These are phyloP conservation scores for Allium cepa DNA, from an alignment of 106 monocot species.

Conservation along the genomic window DNA sequence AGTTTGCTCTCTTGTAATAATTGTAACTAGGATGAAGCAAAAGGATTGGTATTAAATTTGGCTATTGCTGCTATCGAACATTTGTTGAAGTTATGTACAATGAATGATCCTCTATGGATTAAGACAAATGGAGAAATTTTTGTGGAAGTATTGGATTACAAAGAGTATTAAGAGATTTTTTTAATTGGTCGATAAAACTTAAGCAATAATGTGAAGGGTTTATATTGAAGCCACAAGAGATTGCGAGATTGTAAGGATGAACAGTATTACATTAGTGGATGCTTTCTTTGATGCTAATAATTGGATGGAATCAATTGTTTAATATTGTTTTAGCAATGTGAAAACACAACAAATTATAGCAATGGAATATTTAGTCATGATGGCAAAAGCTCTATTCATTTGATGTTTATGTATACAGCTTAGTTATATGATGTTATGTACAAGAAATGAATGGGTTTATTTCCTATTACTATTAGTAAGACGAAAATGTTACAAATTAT, in stretches of 20 bases:
- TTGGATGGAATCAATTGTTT: too few species aligned
- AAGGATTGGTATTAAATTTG: conserved; percentile 47
- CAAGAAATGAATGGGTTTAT: conserved; percentile 92
- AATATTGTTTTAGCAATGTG: too few species aligned
- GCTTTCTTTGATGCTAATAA: conserved; percentile 67
- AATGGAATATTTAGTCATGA: not conserved
- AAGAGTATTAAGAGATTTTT: conserved; percentile 33
- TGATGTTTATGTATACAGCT: not conserved
- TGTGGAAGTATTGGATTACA: conserved; percentile 30
- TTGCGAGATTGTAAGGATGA: conserved; percentile 73
- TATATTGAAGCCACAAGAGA: conserved; percentile 60
- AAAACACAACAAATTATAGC: not conserved
- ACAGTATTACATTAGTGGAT: conserved; percentile 82
- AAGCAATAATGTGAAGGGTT: conserved; percentile 23
- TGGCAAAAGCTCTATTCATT: not conserved
- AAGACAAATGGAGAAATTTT: not conserved
- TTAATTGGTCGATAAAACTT: conserved; percentile 49
- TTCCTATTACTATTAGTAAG: conserved; percentile 68
- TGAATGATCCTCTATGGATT: conserved; percentile 58
- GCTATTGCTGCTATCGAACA: conserved; percentile 66
- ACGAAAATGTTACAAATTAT: conserved; percentile 81
- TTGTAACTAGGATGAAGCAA: conserved; percentile 39
- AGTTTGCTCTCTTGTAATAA: not conserved
- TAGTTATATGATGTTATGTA: conserved; percentile 8
- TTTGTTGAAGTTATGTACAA: conserved; percentile 43